Evolutionary conservation across 108 stramenopile genomes (phyloP), one percentile per base, ranked within the genome.

Genomic region (Nitzschia palea): DNA sequence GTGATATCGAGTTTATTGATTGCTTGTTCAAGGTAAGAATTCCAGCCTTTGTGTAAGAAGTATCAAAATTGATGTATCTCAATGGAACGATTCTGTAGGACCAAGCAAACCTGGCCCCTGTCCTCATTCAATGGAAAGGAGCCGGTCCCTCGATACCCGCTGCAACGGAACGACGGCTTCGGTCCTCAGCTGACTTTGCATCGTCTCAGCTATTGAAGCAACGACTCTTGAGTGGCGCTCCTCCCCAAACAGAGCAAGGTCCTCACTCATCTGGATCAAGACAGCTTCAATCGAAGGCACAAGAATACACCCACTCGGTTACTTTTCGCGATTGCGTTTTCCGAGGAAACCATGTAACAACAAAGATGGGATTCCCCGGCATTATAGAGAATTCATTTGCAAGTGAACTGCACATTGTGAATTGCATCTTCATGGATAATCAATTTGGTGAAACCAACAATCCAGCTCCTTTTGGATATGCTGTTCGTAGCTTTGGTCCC

Each of bases 11-110:
- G 20, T 79, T 79, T 53, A 44, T 26, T 2, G 71, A 66, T 31
- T 79, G 78, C 47, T 50, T 42, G 12, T 79, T 79, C 48, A 65
- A 60, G 68, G 76, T 77, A 58, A 48, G 57, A 47, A 0, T 27
- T 54, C 18, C 33, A n/a, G n/a, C n/a, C n/a, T n/a, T n/a, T n/a
- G n/a, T n/a, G n/a, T n/a, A n/a, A n/a, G n/a, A n/a, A n/a, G n/a
- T n/a, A n/a, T n/a, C n/a, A n/a, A n/a, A n/a, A n/a, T n/a, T n/a
- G n/a, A n/a, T n/a, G n/a, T n/a, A n/a, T n/a, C n/a, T n/a, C n/a
- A n/a, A n/a, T n/a, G n/a, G n/a, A n/a, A n/a, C n/a, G 10, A 40
- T 40, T 40, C 12, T 18, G n/a, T 48, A 69, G 56, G 44, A 50
- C 30, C 63, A 73, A 22, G 52, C 32, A 10, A 73, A 65, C 44